phyloP scores from a whole-genome alignment of 108 stramenopile species.

The Stephanodiscus triporus region DNA sequence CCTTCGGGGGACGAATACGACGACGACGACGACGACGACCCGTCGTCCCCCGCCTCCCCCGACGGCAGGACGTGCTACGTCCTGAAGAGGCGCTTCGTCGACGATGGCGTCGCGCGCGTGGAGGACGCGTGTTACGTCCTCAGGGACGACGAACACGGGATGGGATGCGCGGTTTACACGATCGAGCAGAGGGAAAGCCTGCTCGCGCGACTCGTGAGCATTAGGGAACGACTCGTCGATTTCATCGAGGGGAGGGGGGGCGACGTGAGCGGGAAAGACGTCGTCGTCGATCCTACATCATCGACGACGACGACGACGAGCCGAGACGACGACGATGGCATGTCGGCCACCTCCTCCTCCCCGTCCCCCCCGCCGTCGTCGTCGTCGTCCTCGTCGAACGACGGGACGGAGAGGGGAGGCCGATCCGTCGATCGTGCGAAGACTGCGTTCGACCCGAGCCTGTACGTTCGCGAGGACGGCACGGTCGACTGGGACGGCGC shows the following conservation, averaged over 20 bases:
- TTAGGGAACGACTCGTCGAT: conserved; percentile 34
- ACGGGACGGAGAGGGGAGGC: background rate
- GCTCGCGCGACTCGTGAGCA: conserved; percentile 43
- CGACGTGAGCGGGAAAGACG: conserved; percentile 7
- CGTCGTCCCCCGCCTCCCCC: no score
- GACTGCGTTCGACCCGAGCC: conserved; percentile 60
- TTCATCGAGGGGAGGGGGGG: conserved; percentile 29
- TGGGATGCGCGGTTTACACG: conserved; percentile 73
- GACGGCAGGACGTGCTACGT: conserved; percentile 26
- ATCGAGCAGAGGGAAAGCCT: conserved; percentile 65
- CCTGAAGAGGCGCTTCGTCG: conserved; percentile 13
- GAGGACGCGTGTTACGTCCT: conserved; percentile 33
- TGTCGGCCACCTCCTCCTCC: background rate
- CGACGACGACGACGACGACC: no score
- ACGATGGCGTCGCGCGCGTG: conserved; percentile 9
- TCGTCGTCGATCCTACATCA: conserved; percentile 47
- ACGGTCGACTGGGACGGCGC: conserved; percentile 98
- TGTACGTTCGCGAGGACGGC: conserved; percentile 96
- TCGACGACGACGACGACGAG: conserved; percentile 9
- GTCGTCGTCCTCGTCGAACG: background rate
- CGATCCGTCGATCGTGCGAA: background rate
- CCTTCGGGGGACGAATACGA: background rate
- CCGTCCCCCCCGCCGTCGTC: no score
- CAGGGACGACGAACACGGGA: conserved; percentile 46
- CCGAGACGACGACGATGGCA: conserved; percentile 10